Conservation (phyloP, 306 rosid species). For the Acacia confusa region DNA sequence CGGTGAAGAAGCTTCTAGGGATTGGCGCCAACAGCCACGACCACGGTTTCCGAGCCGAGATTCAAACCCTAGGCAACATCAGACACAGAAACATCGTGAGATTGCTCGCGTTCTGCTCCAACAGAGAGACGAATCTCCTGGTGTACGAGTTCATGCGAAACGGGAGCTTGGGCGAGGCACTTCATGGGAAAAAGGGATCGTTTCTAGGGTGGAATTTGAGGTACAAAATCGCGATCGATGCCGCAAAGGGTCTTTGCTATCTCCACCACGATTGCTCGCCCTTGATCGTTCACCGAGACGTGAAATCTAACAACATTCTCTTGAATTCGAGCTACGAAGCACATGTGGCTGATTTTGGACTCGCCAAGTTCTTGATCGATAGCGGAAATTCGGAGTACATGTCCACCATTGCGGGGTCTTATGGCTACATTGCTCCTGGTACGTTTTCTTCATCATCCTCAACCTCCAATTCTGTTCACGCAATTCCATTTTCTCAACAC, state of each 20-base stretch:
- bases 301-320: slow-evolving; percentile 84
- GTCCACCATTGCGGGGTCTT: slow-evolving; percentile 91
- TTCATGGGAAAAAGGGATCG: slow-evolving; percentile 63
- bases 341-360: slow-evolving; percentile 86
- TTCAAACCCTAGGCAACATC: slow-evolving; percentile 82
- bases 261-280: slow-evolving; percentile 95
- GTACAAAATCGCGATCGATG: slow-evolving; percentile 74
- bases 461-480: neutral
- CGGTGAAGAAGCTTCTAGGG: slow-evolving; percentile 77
- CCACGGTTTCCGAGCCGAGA: slow-evolving; percentile 82
- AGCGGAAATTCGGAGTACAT: slow-evolving; percentile 78
- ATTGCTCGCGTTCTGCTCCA: slow-evolving; percentile 75
- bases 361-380: slow-evolving; percentile 77
- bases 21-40: slow-evolving; percentile 67
- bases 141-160: slow-evolving; percentile 90
- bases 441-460: slow-evolving; percentile 16
- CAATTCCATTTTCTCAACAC: neutral
- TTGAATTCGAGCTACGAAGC: slow-evolving; percentile 81
- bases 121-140: slow-evolving; percentile 70
- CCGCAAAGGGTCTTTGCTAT: slow-evolving; percentile 82
- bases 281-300: slow-evolving; percentile 75
- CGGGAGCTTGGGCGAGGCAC: slow-evolving; percentile 84
- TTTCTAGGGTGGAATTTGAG: slow-evolving; percentile 72
- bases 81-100: slow-evolving; percentile 86
- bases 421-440: slow-evolving; percentile 97